These are phyloP conservation scores for Ceratobasidium sp. DNA, from an alignment of 1,284 basidiomycete genomes.

Conservation along the genomic window DNA sequence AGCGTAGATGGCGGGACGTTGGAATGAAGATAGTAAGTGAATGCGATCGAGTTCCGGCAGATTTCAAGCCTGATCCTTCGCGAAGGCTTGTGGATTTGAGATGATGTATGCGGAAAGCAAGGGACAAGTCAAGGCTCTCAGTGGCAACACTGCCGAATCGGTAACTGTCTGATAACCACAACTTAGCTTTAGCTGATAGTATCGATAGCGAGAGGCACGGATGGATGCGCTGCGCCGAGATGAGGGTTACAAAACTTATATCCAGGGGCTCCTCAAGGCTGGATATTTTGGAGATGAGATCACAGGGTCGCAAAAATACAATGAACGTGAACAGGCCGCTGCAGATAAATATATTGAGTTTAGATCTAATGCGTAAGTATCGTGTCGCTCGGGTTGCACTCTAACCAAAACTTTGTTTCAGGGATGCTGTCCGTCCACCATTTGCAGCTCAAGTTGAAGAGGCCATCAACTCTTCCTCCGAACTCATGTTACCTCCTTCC, in stretches of 20 bases:
- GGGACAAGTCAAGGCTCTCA: slow-evolving; percentile 48
- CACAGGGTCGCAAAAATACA: slow-evolving; percentile 79
- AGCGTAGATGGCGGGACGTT: slow-evolving; percentile 78
- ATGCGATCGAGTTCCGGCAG: not conserved
- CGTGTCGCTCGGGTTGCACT: not conserved
- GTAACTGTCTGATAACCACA: slow-evolving; percentile 51
- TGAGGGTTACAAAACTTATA: slow-evolving; percentile 69
- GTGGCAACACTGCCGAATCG: slow-evolving; percentile 51
- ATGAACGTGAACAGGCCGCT: slow-evolving; percentile 72
- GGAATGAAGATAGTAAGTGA: slow-evolving; percentile 86
- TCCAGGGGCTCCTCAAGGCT: slow-evolving; percentile 64
- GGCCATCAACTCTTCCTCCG: slow-evolving; percentile 54
- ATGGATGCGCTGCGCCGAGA: slow-evolving; percentile 70
- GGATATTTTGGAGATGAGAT: slow-evolving; percentile 80
- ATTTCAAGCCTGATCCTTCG: not conserved
- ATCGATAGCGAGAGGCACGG: slow-evolving; percentile 60
- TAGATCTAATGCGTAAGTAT: slow-evolving; percentile 68
- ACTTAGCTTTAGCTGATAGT: slow-evolving; percentile 11
- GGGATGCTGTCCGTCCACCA: slow-evolving; percentile 66
- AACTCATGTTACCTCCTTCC: slow-evolving; percentile 40
- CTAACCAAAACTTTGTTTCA: slow-evolving; percentile 45
- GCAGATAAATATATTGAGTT: slow-evolving; percentile 68
- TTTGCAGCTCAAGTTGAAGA: slow-evolving; percentile 75
- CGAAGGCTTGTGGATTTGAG: slow-evolving; percentile 89
- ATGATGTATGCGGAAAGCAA: slow-evolving; percentile 89